phyloP scores from a whole-genome alignment of 1,139 yeast genomes.

The Eremothecium cymbalariae region DNA sequence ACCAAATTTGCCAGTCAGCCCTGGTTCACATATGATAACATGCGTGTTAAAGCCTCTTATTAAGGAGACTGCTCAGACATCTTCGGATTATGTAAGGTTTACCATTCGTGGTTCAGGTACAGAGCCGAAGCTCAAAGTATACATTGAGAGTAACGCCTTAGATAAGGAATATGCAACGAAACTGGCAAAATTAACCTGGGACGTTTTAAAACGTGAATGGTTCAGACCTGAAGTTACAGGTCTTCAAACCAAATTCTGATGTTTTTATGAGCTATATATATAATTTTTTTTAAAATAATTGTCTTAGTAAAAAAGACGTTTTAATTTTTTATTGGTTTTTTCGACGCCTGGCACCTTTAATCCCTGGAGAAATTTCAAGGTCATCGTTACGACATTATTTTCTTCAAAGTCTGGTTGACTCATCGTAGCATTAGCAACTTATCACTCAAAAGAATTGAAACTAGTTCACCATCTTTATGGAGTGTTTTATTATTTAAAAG shows the following conservation, averaged over 20 bases:
- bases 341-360: too few species aligned
- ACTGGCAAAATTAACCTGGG: conserved; percentile 66
- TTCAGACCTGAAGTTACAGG: conserved; percentile 44
- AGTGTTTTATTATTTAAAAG: too few species aligned
- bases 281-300: too few species aligned
- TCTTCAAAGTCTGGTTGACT: too few species aligned
- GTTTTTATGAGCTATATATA: too few species aligned
- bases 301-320: too few species aligned
- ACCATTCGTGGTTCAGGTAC: conserved; percentile 95
- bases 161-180: conserved; percentile 40
- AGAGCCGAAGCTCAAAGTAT: conserved; percentile 88
- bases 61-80: conserved; percentile 10
- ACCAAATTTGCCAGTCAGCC: conserved; percentile 65
- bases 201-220: conserved; percentile 47
- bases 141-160: conserved; percentile 65
- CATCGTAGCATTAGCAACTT: too few species aligned
- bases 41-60: conserved; percentile 31
- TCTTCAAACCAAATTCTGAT: conserved; percentile 18
- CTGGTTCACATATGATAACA: conserved; percentile 80
- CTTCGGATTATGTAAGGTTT: conserved; percentile 47
- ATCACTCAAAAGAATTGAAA: too few species aligned
- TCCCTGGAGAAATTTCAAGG: too few species aligned
- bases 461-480: too few species aligned
- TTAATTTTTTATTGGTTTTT: too few species aligned
- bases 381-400: too few species aligned